Evolutionary conservation across 2,329 filamentous ascomycete genomes (phyloP).

Genomic region (Davidsoniella virescens): DNA sequence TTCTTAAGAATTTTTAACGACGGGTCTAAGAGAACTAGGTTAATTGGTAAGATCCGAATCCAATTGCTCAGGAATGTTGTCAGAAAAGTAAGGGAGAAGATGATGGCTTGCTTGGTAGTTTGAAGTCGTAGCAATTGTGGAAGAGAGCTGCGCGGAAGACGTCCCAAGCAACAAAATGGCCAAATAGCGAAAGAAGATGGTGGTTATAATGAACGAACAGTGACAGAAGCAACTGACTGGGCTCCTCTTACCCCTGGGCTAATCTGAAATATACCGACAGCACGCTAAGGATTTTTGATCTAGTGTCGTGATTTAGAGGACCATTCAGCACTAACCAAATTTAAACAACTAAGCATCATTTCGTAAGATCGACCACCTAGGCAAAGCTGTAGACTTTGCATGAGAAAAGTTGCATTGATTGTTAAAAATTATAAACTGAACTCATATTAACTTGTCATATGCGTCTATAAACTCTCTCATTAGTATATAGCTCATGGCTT

Average conservation of each 20-base stretch:
- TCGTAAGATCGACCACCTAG: no score
- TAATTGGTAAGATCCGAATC: background rate
- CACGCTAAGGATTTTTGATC: background rate
- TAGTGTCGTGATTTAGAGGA: constrained; percentile 1
- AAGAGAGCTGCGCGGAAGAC: background rate
- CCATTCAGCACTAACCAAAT: no score
- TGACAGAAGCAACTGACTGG: background rate
- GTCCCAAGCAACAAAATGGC: constrained; percentile 1
- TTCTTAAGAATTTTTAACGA: no score
- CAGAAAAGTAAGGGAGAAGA: constrained; percentile 1
- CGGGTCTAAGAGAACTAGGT: background rate
- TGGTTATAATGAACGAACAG: background rate
- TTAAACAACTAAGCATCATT: no score
- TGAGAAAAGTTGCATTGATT: no score
- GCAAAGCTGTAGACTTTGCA: no score
- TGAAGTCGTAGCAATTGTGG: no score
- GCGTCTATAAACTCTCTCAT: no score
- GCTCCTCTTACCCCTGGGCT: constrained; percentile 9
- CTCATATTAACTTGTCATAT: no score
- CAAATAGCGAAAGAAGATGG: background rate
- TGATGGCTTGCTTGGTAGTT: background rate
- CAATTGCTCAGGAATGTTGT: background rate
- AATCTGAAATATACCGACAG: constrained; percentile 6
- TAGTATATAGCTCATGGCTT: no score
- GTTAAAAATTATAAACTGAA: no score